A percentile compares a stretch with the other conserved stretches of the same genome.
Conservation (phyloP, 2,329 filamentous ascomycete genomes). For the Geosmithia flava region DNA sequence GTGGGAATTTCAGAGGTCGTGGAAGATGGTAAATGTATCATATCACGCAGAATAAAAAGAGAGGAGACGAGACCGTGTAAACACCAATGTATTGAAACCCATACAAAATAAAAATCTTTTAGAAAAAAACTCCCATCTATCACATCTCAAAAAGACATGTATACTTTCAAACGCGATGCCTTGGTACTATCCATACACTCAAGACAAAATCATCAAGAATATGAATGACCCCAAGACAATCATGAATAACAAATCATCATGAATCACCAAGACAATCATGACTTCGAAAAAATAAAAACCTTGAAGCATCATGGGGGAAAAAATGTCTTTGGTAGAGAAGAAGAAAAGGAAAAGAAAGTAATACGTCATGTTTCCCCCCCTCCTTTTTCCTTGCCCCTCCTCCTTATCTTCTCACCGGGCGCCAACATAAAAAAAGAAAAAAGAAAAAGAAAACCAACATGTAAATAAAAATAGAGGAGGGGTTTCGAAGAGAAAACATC, state of each 20-base stretch:
- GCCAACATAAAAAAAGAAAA: not conserved
- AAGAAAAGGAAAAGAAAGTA: not conserved
- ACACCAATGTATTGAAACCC: not conserved
- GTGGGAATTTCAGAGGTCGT: conserved; percentile 13
- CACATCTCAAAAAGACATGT: too few species aligned
- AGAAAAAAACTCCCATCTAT: not conserved
- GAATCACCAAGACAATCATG: too few species aligned
- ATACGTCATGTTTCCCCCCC: not conserved
- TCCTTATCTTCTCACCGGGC: not conserved
- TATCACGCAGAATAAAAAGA: not conserved
- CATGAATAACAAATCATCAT: too few species aligned
- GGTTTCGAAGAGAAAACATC: too few species aligned
- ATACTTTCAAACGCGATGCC: too few species aligned
- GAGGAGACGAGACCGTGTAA: not conserved
- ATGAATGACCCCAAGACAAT: too few species aligned
- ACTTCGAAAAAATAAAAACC: not conserved
- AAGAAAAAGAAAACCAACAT: not conserved
- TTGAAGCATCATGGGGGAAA: not conserved
- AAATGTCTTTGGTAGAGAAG: not conserved
- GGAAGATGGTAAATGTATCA: conserved; percentile 6
- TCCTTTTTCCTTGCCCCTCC: not conserved
- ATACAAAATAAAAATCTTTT: not conserved
- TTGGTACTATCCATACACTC: too few species aligned
- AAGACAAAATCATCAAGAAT: too few species aligned
- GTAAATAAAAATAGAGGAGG: not conserved